phyloP scores from a whole-genome alignment of 2,329 filamentous ascomycete genomes.

The Stagonosporopsis chrysanthemi region DNA sequence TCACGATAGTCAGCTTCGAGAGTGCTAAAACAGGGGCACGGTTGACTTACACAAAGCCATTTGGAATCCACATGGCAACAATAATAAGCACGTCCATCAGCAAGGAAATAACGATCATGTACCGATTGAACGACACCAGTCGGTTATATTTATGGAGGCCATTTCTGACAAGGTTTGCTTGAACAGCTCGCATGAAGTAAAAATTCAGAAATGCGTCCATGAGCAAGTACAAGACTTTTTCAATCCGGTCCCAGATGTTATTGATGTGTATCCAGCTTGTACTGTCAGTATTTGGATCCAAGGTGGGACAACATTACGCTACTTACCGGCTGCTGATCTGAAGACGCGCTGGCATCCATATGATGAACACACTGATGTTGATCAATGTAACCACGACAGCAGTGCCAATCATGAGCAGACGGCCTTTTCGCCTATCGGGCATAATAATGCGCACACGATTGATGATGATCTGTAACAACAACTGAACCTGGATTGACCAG shows the following conservation, averaged over 20 bases:
- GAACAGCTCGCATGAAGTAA: conserved; percentile 38
- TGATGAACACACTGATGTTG: conserved; percentile 41
- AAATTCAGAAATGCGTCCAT: conserved; percentile 36
- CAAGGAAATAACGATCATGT: conserved; percentile 36
- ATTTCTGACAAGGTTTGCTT: conserved; percentile 35
- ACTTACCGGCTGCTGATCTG: conserved; percentile 29
- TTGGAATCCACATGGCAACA: conserved; percentile 52
- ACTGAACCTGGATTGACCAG: conserved; percentile 40
- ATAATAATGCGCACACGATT: conserved; percentile 40
- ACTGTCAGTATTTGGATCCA: not conserved
- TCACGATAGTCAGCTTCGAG: not conserved
- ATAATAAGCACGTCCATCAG: conserved; percentile 49
- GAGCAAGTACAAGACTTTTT: conserved; percentile 36
- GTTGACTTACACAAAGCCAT: conserved; percentile 48
- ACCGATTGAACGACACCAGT: conserved; percentile 37
- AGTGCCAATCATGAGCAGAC: conserved; percentile 24
- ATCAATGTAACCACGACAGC: conserved; percentile 30
- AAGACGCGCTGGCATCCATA: conserved; percentile 41
- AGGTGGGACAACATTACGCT: not conserved
- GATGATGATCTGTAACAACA: conserved; percentile 42
- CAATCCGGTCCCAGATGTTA: conserved; percentile 36
- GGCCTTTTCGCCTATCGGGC: conserved; percentile 25
- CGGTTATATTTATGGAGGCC: conserved; percentile 38
- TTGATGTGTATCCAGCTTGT: conserved; percentile 32
- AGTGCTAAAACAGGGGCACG: not conserved